Percentiles rank a stretch among this genome's conserved stretches.
These are phyloP conservation scores for Trapa bicornis DNA, from an alignment of 345 rosid genomes.

Conservation along the genomic window DNA sequence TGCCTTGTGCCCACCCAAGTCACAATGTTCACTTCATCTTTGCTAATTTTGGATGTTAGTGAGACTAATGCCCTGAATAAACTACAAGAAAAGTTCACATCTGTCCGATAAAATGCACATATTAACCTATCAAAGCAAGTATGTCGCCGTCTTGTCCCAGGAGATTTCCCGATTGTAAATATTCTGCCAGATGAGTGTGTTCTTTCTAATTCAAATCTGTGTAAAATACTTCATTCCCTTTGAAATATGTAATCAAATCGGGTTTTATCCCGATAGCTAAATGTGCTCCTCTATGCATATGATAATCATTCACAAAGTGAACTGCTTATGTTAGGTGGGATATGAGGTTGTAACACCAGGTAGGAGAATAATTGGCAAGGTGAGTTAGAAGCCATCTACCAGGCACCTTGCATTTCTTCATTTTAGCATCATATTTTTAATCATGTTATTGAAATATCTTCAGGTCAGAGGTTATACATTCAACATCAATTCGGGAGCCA, in stretches of 20 bases:
- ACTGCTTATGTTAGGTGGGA: conserved; percentile 52
- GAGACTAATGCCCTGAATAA: too few species aligned
- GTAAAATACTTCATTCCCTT: not conserved
- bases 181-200: not conserved
- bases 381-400: conserved; percentile 10
- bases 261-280: not conserved
- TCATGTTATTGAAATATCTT: not conserved
- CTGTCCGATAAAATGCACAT: too few species aligned
- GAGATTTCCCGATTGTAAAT: too few species aligned
- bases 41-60: not conserved
- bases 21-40: too few species aligned
- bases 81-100: too few species aligned
- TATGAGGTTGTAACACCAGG: conserved; percentile 66
- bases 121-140: too few species aligned
- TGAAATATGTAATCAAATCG: not conserved
- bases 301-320: not conserved
- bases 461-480: conserved; percentile 83
- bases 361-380: conserved; percentile 61
- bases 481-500: conserved; percentile 62
- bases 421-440: not conserved
- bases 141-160: not conserved
- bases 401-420: conserved; percentile 4
- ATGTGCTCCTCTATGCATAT: not conserved
- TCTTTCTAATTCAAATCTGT: not conserved
- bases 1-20: not conserved